phyloP scores from a whole-genome alignment of 345 rosid species.

The Euphorbia tirucalli region DNA sequence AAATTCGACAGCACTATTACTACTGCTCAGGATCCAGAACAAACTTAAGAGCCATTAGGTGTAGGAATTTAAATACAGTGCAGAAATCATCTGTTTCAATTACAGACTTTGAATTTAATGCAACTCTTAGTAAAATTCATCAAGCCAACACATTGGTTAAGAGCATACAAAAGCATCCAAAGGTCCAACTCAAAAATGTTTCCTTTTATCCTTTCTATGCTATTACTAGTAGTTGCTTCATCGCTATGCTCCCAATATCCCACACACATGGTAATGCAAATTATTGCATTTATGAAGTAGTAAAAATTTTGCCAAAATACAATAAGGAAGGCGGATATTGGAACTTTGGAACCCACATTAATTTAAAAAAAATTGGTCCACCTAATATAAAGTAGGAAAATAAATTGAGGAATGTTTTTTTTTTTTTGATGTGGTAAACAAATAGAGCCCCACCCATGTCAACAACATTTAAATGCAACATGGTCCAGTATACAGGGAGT shows the following conservation, averaged over 20 bases:
- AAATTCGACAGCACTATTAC: slow-evolving; percentile 12
- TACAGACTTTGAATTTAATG: not conserved
- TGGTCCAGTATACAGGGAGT: not conserved
- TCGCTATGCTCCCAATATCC: not conserved
- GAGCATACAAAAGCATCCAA: not conserved
- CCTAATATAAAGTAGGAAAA: not conserved
- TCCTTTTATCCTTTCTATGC: not conserved
- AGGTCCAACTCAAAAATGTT: not conserved
- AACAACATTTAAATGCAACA: not conserved
- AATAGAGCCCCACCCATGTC: not conserved
- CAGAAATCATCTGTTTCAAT: slow-evolving; percentile 6
- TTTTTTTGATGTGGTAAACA: too few relatives aligned
- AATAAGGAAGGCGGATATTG: not conserved
- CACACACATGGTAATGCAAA: not conserved
- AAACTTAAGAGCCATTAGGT: not conserved
- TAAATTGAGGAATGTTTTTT: not conserved
- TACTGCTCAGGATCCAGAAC: slow-evolving; percentile 15
- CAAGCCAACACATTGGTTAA: not conserved
- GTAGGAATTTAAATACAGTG: slow-evolving; percentile 5
- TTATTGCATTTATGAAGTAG: not conserved
- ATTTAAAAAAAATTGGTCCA: not conserved
- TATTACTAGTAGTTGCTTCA: not conserved
- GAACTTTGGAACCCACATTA: not conserved
- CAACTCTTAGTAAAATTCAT: not conserved
- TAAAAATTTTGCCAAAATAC: not conserved